phyloP scores from a whole-genome alignment of 768 basidiomycete species.

The Lyophyllum semitale region DNA sequence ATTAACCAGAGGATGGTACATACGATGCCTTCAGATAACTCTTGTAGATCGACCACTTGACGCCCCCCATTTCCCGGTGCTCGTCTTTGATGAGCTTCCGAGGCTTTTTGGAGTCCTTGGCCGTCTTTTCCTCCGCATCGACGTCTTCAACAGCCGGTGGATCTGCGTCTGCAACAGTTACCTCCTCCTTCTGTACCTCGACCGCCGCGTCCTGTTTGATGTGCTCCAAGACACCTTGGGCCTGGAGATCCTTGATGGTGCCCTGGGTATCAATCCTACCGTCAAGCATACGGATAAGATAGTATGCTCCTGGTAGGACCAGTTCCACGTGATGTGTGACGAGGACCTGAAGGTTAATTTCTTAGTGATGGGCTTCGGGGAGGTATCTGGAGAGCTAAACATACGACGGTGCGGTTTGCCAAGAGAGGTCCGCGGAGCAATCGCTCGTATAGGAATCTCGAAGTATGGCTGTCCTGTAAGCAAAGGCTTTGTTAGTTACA shows the following conservation, averaged over 20 bases:
- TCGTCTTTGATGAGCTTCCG: slow-evolving; percentile 81
- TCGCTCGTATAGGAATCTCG: slow-evolving; percentile 61
- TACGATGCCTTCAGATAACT: slow-evolving; percentile 74
- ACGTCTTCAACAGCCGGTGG: slow-evolving; percentile 25
- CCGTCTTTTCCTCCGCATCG: slow-evolving; percentile 23
- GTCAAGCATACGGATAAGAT: slow-evolving; percentile 74
- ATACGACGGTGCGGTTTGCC: slow-evolving; percentile 63
- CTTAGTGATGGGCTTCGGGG: neutral
- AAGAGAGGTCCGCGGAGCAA: slow-evolving; percentile 70
- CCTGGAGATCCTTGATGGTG: slow-evolving; percentile 60
- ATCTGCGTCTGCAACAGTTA: slow-evolving; percentile 16
- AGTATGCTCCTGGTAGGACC: slow-evolving; percentile 70
- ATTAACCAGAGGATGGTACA: slow-evolving; percentile 23
- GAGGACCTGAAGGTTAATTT: slow-evolving; percentile 41
- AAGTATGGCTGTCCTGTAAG: slow-evolving; percentile 65
- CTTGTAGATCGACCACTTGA: slow-evolving; percentile 75
- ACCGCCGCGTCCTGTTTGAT: slow-evolving; percentile 55
- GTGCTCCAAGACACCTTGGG: slow-evolving; percentile 60
- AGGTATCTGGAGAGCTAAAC: too few relatives aligned
- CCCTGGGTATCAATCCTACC: slow-evolving; percentile 77
- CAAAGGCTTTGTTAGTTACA: neutral
- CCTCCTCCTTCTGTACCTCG: slow-evolving; percentile 50
- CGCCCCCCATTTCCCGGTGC: slow-evolving; percentile 76
- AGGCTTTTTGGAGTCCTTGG: slow-evolving; percentile 55
- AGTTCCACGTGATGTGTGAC: slow-evolving; percentile 86